phyloP scores from a whole-genome alignment of 164 flowering plant genomes.

The Sextonia rubra region DNA sequence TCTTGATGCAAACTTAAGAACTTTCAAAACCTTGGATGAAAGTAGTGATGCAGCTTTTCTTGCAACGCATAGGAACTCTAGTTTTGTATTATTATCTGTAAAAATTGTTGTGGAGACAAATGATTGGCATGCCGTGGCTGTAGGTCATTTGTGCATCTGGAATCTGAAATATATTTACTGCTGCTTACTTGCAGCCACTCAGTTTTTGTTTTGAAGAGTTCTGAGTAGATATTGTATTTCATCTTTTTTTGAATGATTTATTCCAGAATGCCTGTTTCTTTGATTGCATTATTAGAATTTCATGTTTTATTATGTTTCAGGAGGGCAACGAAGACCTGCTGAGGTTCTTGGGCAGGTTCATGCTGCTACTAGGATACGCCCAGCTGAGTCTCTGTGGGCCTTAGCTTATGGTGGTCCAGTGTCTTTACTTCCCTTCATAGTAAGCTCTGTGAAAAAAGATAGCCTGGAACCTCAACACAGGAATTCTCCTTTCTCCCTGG shows the following conservation, averaged over 20 bases:
- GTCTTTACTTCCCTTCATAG: slow-evolving; percentile 83
- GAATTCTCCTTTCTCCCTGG: slow-evolving; percentile 41
- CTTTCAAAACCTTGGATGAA: neutral
- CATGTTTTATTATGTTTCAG: slow-evolving; percentile 32
- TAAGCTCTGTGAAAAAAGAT: slow-evolving; percentile 60
- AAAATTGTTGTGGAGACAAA: neutral
- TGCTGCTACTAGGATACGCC: slow-evolving; percentile 75
- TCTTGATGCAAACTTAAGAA: neutral
- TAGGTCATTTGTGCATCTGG: neutral
- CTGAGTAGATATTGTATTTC: neutral
- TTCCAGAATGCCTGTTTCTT: neutral
- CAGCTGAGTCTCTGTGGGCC: slow-evolving; percentile 90
- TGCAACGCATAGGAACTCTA: neutral
- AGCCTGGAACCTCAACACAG: slow-evolving; percentile 69
- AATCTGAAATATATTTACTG: neutral
- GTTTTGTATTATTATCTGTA: no score
- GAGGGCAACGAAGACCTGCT: slow-evolving; percentile 77
- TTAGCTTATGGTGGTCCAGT: slow-evolving; percentile 91
- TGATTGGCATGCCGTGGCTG: neutral
- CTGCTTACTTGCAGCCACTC: neutral
- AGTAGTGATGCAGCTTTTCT: neutral
- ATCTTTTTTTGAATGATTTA: neutral
- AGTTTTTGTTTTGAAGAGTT: neutral
- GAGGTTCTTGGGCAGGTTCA: slow-evolving; percentile 99
- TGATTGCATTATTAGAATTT: neutral